Conservation (phyloP, 257 asterid genomes). For the Cruciata laevipes region DNA sequence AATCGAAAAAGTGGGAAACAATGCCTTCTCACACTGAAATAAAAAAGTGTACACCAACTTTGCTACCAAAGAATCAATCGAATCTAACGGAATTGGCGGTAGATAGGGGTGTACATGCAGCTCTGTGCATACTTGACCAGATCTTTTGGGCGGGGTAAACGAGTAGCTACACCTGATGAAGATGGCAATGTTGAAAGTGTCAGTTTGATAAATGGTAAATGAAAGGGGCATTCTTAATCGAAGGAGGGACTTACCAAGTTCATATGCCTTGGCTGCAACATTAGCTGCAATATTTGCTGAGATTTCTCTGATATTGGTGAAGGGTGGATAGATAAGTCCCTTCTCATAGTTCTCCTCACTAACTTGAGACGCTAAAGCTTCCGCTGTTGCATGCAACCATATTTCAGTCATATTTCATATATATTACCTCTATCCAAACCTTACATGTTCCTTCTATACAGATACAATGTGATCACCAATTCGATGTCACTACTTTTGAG, state of each 20-base stretch:
- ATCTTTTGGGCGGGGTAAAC: constrained; percentile 77
- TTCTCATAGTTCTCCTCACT: constrained; percentile 59
- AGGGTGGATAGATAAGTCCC: constrained; percentile 88
- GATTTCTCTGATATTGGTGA: constrained; percentile 66
- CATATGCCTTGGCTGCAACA: constrained; percentile 92
- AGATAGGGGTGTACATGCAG: constrained; percentile 88
- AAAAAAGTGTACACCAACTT: neutral
- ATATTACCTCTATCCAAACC: neutral
- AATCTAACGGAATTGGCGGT: constrained; percentile 48
- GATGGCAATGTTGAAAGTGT: neutral
- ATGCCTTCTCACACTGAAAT: neutral
- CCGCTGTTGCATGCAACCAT: constrained; percentile 43
- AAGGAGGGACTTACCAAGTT: constrained; percentile 54
- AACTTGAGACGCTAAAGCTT: constrained; percentile 70
- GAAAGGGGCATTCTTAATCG: neutral
- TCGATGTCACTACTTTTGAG: neutral
- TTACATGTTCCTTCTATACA: neutral
- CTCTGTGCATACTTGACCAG: constrained; percentile 75
- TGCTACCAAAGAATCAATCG: neutral
- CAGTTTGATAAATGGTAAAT: neutral
- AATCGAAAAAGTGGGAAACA: neutral
- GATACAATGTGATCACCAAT: neutral
- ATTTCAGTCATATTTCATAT: neutral
- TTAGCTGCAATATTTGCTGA: constrained; percentile 85
- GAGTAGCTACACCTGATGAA: constrained; percentile 71